A percentile compares a stretch with the other conserved stretches of the same genome.
Evolutionary conservation across 345 rosid species (phyloP).

Genomic region (Ailanthus altissimus): DNA sequence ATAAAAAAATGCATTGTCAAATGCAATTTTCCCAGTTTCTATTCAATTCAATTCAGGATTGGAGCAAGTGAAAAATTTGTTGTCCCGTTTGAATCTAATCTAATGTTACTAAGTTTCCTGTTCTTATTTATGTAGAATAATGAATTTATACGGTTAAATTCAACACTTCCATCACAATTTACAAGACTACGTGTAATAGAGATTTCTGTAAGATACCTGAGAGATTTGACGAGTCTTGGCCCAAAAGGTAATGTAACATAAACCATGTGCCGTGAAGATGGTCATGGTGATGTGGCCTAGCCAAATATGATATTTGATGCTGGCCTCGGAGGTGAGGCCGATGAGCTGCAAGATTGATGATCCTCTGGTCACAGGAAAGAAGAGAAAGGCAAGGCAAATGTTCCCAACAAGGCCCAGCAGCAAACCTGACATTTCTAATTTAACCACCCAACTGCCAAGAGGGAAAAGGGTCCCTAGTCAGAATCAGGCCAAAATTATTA

Average conservation of each 20-base stretch:
- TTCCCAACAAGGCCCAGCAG: conserved; percentile 39
- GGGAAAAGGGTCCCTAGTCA: no score
- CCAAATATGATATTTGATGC: conserved; percentile 58
- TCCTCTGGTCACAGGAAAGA: conserved; percentile 53
- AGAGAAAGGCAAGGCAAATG: conserved; percentile 40
- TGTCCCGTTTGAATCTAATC: no score
- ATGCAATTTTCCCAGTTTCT: no score
- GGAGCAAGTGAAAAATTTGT: no score
- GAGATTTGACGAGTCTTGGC: conserved; percentile 31
- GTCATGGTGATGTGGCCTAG: conserved; percentile 40
- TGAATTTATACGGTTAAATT: no score
- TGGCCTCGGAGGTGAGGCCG: conserved; percentile 43
- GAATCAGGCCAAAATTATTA: no score
- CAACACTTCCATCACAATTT: no score
- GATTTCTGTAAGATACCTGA: conserved; percentile 35
- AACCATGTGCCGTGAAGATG: conserved; percentile 47
- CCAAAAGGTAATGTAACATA: conserved; percentile 39
- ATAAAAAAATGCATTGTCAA: no score
- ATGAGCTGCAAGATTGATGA: conserved; percentile 43
- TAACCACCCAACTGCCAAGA: conserved; percentile 37
- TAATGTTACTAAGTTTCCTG: no score
- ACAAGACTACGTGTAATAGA: no score
- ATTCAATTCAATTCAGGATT: no score
- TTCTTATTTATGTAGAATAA: no score
- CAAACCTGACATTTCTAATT: conserved; percentile 26